A percentile compares a stretch with the other conserved stretches of the same genome.
phyloP scores from a whole-genome alignment of 2,329 filamentous ascomycete genomes.

The Hawksworthiomyces lignivorus region DNA sequence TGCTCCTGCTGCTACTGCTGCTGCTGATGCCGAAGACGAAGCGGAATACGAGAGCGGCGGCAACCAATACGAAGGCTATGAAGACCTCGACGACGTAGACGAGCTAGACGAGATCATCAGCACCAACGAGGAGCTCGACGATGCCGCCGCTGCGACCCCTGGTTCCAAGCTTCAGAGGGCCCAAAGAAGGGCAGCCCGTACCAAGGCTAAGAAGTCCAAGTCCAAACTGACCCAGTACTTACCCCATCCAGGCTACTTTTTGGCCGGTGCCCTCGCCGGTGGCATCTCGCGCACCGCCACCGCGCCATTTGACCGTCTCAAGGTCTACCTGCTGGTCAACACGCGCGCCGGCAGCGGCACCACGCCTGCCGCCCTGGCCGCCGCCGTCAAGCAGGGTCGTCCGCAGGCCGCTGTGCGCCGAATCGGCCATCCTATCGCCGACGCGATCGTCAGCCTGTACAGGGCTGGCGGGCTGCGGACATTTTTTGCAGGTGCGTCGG shows the following conservation, averaged over 20 bases:
- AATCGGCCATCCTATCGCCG: slow-evolving; percentile 60
- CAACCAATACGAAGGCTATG: slow-evolving; percentile 3
- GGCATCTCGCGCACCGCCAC: slow-evolving; percentile 93
- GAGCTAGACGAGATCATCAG: slow-evolving; percentile 3
- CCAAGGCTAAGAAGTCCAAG: neutral
- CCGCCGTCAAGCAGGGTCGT: slow-evolving; percentile 64
- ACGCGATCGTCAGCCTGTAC: slow-evolving; percentile 73
- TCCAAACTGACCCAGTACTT: slow-evolving; percentile 56
- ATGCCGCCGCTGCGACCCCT: neutral
- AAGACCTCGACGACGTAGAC: slow-evolving; percentile 3
- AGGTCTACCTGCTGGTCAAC: slow-evolving; percentile 95
- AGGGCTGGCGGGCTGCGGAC: slow-evolving; percentile 77
- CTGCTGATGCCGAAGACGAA: neutral
- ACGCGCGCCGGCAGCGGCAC: slow-evolving; percentile 54
- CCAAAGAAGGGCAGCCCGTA: neutral
- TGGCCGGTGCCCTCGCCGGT: slow-evolving; percentile 90
- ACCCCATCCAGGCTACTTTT: slow-evolving; percentile 92
- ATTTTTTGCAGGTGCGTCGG: slow-evolving; percentile 80
- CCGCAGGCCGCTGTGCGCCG: slow-evolving; percentile 57
- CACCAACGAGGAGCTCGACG: neutral
- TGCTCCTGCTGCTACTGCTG: neutral
- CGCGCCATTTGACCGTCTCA: slow-evolving; percentile 90
- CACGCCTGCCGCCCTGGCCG: slow-evolving; percentile 53
- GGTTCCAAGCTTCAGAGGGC: slow-evolving; percentile 11
- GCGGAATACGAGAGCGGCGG: neutral